Evolutionary conservation across 495 filamentous ascomycete genomes (phyloP).

Genomic region (Penicillium arizonense): DNA sequence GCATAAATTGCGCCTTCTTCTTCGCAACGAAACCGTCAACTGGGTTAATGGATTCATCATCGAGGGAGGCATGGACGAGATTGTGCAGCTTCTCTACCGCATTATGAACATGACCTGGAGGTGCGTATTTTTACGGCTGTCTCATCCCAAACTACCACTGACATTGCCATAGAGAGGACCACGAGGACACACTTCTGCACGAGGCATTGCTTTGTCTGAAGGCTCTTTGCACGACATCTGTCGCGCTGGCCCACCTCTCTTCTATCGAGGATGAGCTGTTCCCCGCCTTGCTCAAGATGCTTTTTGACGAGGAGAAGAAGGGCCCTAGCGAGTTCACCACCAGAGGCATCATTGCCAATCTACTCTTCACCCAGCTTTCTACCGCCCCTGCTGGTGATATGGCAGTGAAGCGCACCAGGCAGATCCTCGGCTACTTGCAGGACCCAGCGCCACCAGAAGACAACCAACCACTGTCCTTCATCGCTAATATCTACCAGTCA

Average conservation of each 20-base stretch:
- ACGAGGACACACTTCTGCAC: slow-evolving; percentile 90
- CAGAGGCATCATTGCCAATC: slow-evolving; percentile 77
- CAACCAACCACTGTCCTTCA: slow-evolving; percentile 76
- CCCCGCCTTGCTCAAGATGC: slow-evolving; percentile 79
- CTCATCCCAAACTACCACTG: slow-evolving; percentile 7
- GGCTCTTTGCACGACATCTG: slow-evolving; percentile 86
- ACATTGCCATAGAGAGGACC: slow-evolving; percentile 74
- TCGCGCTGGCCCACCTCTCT: slow-evolving; percentile 77
- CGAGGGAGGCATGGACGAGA: slow-evolving; percentile 88
- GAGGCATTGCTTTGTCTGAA: slow-evolving; percentile 93
- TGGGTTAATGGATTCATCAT: slow-evolving; percentile 93
- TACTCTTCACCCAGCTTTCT: slow-evolving; percentile 83
- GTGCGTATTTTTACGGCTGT: slow-evolving; percentile 46
- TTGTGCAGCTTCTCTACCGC: slow-evolving; percentile 79
- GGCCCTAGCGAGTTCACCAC: slow-evolving; percentile 96
- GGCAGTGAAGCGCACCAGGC: slow-evolving; percentile 55
- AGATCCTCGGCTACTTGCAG: slow-evolving; percentile 72
- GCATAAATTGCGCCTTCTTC: slow-evolving; percentile 85
- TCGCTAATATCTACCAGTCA: slow-evolving; percentile 80
- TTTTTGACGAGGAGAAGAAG: slow-evolving; percentile 96
- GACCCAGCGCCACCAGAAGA: slow-evolving; percentile 77
- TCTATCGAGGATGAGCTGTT: slow-evolving; percentile 79
- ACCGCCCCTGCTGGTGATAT: slow-evolving; percentile 50
- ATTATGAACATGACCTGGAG: slow-evolving; percentile 97
- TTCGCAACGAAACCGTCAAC: slow-evolving; percentile 89